Evolutionary conservation across 2,329 filamentous ascomycete species (phyloP), one percentile per base, ranked within the genome.

Genomic region (Fonsecaea pugnacius): DNA sequence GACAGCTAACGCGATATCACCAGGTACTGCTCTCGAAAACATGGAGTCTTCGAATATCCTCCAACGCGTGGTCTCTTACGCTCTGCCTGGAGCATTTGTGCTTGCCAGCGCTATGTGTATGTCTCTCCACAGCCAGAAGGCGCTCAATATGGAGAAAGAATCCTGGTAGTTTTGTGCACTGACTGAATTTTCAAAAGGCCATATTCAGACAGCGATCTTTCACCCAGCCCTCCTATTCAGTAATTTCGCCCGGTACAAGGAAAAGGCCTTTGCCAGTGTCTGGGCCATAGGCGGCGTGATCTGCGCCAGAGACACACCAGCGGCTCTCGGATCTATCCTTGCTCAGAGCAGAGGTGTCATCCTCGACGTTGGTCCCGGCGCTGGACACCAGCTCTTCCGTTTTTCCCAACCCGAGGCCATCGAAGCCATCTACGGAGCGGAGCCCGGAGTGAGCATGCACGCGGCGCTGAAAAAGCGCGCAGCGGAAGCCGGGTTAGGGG

Each of bases 371-470:
- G 60, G 60, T 4, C 60, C 60, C 14, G 60, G 60, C 14, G 54
- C 54, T 6, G 60, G 60, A 8, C 54, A 63, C 32, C 60, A 63
- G 27, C 24, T 63, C 4, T 52, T 51, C 50, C 60, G 60, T 55
- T 35, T 75, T 5, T 71, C 76, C 55, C 72, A 73, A 3, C 71
- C 73, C 0, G 16, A 33, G 51, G 73, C 76, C 2, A 78, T 85
- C 63, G 75, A 68, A 4, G 74, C 76, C 8, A 79, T 85, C 43
- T 86, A 85, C 67, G 84, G 83, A 46, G 78, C 83, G 1, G 84
- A 86, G 69, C 84, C 84, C 0, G 82, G 81, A 48, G 63, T 70
- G 6, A 75, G 77, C 0, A 73, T 86, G 2, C 84, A 85, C 63
- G 67, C 69, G 0, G 74, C 77, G 3, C 73, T 86, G 7, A 69